Conservation (phyloP, 2,329 filamentous ascomycete genomes). For the Tolypocladium inflatum region DNA sequence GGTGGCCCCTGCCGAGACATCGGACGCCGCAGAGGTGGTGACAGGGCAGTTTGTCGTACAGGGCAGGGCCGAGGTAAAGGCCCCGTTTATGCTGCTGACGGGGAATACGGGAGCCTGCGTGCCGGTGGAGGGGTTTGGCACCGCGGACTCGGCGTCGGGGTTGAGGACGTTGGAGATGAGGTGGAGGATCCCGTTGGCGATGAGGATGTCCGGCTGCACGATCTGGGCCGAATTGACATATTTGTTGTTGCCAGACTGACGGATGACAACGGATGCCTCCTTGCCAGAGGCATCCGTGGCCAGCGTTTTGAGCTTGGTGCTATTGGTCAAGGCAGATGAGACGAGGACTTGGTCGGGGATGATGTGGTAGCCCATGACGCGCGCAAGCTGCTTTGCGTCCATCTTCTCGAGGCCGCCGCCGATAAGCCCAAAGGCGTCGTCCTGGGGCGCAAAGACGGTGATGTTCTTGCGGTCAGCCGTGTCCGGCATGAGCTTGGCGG, state of each 20-base stretch:
- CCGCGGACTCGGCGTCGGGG: conserved; percentile 23
- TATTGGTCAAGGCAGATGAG: conserved; percentile 29
- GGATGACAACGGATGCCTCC: conserved; percentile 24
- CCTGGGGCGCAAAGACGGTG: conserved; percentile 56
- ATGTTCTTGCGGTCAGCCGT: conserved; percentile 34
- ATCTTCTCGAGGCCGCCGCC: conserved; percentile 40
- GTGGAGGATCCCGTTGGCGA: conserved; percentile 50
- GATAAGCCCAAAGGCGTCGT: conserved; percentile 49
- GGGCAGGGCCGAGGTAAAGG: conserved; percentile 33
- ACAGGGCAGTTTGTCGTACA: conserved; percentile 30
- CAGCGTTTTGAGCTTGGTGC: conserved; percentile 23
- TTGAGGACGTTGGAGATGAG: conserved; percentile 45
- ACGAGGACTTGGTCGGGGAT: conserved; percentile 45
- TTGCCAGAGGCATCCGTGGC: conserved; percentile 28
- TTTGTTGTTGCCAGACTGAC: conserved; percentile 32
- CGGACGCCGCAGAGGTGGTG: conserved; percentile 15
- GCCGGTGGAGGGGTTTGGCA: conserved; percentile 25
- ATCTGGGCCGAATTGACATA: conserved; percentile 45
- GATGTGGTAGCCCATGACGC: conserved; percentile 56
- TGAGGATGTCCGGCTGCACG: conserved; percentile 40
- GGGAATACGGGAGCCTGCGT: conserved; percentile 43
- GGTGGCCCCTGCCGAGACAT: conserved; percentile 9
- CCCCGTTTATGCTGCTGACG: conserved; percentile 33
- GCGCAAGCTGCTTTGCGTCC: conserved; percentile 33
- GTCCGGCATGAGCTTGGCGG: conserved; percentile 22